Evolutionary conservation across 352 stramenopile species (phyloP), one percentile per base, ranked within the genome.

Genomic region (Phytophthora constricta): DNA sequence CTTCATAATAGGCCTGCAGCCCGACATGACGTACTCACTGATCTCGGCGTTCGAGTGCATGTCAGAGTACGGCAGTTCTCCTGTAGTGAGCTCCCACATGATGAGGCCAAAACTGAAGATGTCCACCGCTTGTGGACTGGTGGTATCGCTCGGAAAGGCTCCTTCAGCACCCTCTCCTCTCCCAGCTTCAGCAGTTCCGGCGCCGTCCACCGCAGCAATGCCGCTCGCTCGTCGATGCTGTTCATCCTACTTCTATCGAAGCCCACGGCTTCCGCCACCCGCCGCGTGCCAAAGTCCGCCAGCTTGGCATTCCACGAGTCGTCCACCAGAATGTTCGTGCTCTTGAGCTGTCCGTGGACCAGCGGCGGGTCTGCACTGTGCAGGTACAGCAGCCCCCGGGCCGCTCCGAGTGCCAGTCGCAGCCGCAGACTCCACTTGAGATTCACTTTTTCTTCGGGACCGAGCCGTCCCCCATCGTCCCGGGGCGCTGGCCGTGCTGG

Each of bases 301-400:
- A 96, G 77, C 60, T 96, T 96, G 65, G 88, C 88, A 59, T 95
- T 96, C 88, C 86, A 96, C 55, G 86, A 95, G 68, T 96, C 88
- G 61, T 95, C 87, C 33, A 96, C 86, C 43, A 96, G 75, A 62
- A 96, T 95, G 62, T 96, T 96, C 46, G 86, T 87, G 57, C 88
- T 96, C 70, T 95, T 96, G 37, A 96, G 85, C 66, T 94, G 87
- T 16, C 84, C 88, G 54, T 96, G 88, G 17, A 96, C 88, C 16
- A 96, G 77, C 27, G 88, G 86, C 43, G 88, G 86, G 65, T 93
- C 87, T 22, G 86, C 88, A 43, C 84, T 94, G 72, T 96, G 88
- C 31, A 96, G 70, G 55, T 94, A 96, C 17, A 96, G 73, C 28
- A 96, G 76, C 3, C 88, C 88, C 17, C 87, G 77, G 1, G 88